These are phyloP conservation scores for Aureobasidium sp. DNA, from an alignment of 2,329 filamentous ascomycete genomes.

Conservation along the genomic window DNA sequence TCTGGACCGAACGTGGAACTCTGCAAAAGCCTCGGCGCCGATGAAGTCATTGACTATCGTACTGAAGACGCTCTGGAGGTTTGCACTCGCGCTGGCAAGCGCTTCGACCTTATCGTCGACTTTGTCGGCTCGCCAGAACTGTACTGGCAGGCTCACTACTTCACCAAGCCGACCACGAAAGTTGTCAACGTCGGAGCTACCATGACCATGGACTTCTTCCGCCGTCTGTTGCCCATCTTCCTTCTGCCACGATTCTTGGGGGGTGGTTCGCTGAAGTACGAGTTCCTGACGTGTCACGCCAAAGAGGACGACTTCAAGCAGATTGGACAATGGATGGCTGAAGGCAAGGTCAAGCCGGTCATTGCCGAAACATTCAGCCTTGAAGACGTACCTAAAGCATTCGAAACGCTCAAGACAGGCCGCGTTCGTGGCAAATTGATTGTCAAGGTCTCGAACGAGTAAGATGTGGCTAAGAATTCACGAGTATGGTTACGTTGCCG, in stretches of 20 bases:
- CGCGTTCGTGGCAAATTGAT: conserved; percentile 53
- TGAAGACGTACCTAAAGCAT: conserved; percentile 49
- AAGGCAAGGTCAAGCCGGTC: conserved; percentile 50
- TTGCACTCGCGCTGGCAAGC: conserved; percentile 38
- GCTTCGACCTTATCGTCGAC: conserved; percentile 49
- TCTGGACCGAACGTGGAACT: conserved; percentile 50
- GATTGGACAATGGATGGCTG: conserved; percentile 47
- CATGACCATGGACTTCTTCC: conserved; percentile 24
- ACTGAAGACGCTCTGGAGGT: conserved; percentile 37
- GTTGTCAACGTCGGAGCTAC: conserved; percentile 47
- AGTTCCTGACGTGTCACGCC: conserved; percentile 30
- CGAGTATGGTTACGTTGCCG: neutral
- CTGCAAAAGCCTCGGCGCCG: conserved; percentile 51
- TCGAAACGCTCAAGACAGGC: conserved; percentile 49
- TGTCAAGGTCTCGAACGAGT: conserved; percentile 19
- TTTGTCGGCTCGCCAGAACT: conserved; percentile 47
- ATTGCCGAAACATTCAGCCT: conserved; percentile 49
- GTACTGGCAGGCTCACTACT: conserved; percentile 46
- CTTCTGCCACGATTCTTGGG: conserved; percentile 41
- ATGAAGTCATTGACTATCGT: conserved; percentile 56
- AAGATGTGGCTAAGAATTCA: neutral
- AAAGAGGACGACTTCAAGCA: conserved; percentile 37
- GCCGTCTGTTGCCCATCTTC: conserved; percentile 29
- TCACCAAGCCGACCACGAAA: conserved; percentile 39
- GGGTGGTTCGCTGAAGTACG: conserved; percentile 40